Evolutionary conservation across 495 filamentous ascomycete genomes (phyloP), one percentile per base, ranked within the genome.

Genomic region (Aspergillus mulundensis): DNA sequence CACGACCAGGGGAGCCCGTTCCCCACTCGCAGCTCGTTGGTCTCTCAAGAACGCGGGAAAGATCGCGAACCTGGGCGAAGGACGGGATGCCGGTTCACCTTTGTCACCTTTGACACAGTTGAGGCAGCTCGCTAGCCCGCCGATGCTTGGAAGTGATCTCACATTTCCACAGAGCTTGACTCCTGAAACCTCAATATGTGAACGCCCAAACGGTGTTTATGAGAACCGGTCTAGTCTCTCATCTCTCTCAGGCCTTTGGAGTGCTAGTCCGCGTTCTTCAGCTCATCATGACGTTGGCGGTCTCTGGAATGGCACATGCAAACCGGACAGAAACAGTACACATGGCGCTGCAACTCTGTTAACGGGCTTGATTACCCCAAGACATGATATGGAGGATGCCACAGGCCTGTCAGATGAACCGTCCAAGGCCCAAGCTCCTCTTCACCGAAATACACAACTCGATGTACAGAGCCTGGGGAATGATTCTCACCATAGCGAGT

Each of bases 61-160:
- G 58, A 32, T 50, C 24, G 54, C 60, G 10, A 58, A 57, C 16
- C 61, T 53, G 19, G 66, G 68, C 14, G 69, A 72, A 58, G 73
- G 67, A 44, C 70, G 64, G 62, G 73, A 71, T 57, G 77, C 66
- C 65, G 73, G 78, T n/a, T n/a, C n/a, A n/a, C n/a, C 66, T 62
- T 65, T 55, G n/a, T n/a, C n/a, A n/a, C 62, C 79, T 66, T 62
- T 77, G 39, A 68, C 68, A 48, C 69, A 65, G 54, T 81, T 78
- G 79, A 84, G 70, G 12, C 72, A 72, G 41, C 75, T 73, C 11
- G 77, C 77, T 6, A 82, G 76, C 56, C 91, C 92, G 16, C 92
- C 91, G 2, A 93, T 96, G 90, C 82, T 95, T 7, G 92, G 92
- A 40, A 59, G 70, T 21, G 87, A 93, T 52, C 77, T 96, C 49